Evolutionary conservation across 2,329 filamentous ascomycete species (phyloP).

Genomic region (Fusarium proliferatum): DNA sequence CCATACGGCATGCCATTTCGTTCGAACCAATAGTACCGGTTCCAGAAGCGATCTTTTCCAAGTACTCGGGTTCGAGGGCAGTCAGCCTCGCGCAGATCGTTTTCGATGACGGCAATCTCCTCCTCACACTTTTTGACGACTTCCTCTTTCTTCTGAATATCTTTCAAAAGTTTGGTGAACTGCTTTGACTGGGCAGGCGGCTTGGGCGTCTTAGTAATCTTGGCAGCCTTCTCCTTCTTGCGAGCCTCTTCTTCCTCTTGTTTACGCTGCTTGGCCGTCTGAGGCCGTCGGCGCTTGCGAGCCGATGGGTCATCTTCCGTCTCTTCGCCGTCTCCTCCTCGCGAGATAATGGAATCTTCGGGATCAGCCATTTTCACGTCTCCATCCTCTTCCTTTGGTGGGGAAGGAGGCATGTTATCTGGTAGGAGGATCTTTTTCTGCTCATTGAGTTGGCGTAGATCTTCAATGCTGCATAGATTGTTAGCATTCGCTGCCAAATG

Average conservation of each 20-base stretch:
- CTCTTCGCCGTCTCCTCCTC: slow-evolving; percentile 75
- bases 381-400: slow-evolving; percentile 65
- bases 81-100: slow-evolving; percentile 92
- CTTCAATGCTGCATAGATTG: slow-evolving; percentile 67
- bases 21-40: slow-evolving; percentile 99
- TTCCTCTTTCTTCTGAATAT: slow-evolving; percentile 88
- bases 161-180: slow-evolving; percentile 86
- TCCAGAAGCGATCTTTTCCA: slow-evolving; percentile 97
- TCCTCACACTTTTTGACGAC: slow-evolving; percentile 84
- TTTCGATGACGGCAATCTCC: slow-evolving; percentile 86
- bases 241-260: slow-evolving; percentile 80
- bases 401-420: slow-evolving; percentile 76
- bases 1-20: slow-evolving; percentile 97
- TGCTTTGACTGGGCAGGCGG: slow-evolving; percentile 84
- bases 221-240: slow-evolving; percentile 67
- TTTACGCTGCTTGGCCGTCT: slow-evolving; percentile 76
- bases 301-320: slow-evolving; percentile 74
- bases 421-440: slow-evolving; percentile 78
- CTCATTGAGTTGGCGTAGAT: slow-evolving; percentile 76
- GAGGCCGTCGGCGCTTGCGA: slow-evolving; percentile 66
- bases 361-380: slow-evolving; percentile 71
- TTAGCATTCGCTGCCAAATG: slow-evolving; percentile 1
- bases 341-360: slow-evolving; percentile 68
- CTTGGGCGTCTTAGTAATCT: slow-evolving; percentile 70
- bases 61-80: slow-evolving; percentile 90